These are phyloP conservation scores for Entonaema liquescens DNA, from an alignment of 495 filamentous ascomycete genomes.

Conservation along the genomic window DNA sequence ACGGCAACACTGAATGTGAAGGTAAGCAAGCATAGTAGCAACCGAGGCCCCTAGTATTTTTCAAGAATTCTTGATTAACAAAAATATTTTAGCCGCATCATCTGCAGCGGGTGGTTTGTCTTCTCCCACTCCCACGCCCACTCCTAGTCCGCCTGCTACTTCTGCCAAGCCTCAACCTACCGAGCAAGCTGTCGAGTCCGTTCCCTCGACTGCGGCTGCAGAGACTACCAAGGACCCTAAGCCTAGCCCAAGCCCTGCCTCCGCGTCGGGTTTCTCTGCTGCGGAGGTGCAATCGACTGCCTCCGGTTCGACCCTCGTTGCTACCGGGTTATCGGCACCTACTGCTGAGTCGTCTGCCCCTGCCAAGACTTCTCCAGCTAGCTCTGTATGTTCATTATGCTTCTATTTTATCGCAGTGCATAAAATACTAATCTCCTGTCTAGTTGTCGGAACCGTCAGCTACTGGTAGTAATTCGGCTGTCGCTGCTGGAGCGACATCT, in stretches of 20 bases:
- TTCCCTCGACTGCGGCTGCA: conserved; percentile 1
- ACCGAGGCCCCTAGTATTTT: not conserved
- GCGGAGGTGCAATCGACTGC: conserved; percentile 11
- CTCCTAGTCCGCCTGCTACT: conserved; percentile 11
- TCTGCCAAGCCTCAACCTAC: not conserved
- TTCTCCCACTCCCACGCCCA: not conserved
- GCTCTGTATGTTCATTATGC: conserved; percentile 19
- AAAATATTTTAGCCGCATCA: conserved; percentile 28
- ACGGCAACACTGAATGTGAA: conserved; percentile 44
- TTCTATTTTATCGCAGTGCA: not conserved
- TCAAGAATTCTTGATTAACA: conserved; percentile 1
- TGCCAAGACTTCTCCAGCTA: conserved; percentile 4
- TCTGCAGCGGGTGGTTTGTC: conserved; percentile 17
- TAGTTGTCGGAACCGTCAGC: conserved; percentile 19
- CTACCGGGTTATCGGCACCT: too few relatives aligned
- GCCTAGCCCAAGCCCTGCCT: conserved; percentile 7
- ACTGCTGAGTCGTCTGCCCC: conserved; percentile 13
- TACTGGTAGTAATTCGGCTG: conserved; percentile 16
- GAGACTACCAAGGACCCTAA: conserved; percentile 13
- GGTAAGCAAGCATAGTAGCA: conserved; percentile 41
- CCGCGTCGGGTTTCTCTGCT: conserved; percentile 18
- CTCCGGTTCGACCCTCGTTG: conserved; percentile 7
- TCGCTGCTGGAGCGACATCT: conserved; percentile 28
- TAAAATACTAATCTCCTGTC: conserved; percentile 11
- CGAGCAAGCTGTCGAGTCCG: not conserved